These are phyloP conservation scores for Saccharum spontaneum DNA, from an alignment of 176 grass and related monocot species.

Conservation along the genomic window DNA sequence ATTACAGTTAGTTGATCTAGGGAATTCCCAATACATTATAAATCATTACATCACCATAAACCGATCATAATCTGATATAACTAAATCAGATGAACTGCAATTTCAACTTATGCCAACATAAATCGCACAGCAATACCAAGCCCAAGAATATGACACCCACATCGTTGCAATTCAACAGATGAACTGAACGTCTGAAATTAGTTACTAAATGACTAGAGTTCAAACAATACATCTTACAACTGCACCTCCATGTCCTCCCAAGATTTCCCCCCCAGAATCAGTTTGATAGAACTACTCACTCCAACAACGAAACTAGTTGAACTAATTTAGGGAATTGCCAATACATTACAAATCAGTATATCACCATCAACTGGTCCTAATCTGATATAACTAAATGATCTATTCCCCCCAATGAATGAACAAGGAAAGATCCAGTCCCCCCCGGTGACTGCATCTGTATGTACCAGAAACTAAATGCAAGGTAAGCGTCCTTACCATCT, in stretches of 20 bases:
- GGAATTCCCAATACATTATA: neutral
- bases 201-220: neutral
- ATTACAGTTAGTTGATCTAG: neutral
- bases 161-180: neutral
- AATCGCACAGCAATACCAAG: neutral
- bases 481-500: slow-evolving; percentile 55
- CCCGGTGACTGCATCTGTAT: neutral
- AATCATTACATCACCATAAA: neutral
- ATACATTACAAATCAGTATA: neutral
- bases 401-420: neutral
- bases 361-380: neutral
- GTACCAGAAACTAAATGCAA: neutral
- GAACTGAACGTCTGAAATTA: neutral
- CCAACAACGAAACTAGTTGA: neutral
- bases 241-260: neutral
- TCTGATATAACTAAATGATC: neutral
- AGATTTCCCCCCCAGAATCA: neutral
- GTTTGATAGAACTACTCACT: neutral
- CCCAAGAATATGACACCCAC: neutral
- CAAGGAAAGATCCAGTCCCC: neutral
- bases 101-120: neutral
- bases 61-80: too few species aligned
- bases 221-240: neutral
- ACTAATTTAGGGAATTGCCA: neutral
- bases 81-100: too few species aligned